Evolutionary conservation across 2,329 filamentous ascomycete species (phyloP), one percentile per base, ranked within the genome.

Genomic region (Xylariaceae sp.): DNA sequence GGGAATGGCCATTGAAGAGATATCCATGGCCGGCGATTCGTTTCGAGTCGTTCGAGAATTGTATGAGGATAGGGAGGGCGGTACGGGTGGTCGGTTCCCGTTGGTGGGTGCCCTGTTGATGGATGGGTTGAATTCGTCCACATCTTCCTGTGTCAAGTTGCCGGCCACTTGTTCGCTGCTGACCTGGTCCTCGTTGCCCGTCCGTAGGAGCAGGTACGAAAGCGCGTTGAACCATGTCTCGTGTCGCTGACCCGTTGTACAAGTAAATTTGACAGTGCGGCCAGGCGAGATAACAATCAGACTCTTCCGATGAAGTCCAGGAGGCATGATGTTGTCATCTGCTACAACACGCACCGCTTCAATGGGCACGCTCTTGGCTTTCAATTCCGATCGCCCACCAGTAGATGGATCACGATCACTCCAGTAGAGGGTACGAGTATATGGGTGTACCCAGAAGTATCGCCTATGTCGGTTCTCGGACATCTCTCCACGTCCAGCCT

Each of bases 371-470:
- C 90, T 96, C 84, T 97, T 97, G 77, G 76, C 82, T 62, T 77
- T 79, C 50, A 93, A 75, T 71, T 97, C 89, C 11, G 81, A 74
- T 57, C 88, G 85, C n/a, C 89, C 89, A 43, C 87, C 88, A 43
- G 79, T 81, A 31, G 89, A 86, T 6, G 94, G 94, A 68, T 97
- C 92, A 48, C 86, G 81, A 60, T 96, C 89, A 67, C 92, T 96
- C 94, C 94, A 99, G 78, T 97, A 97, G 62, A 99, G 72, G 5
- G 93, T 97, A 45, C 92, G 84, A 3, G 93, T 99, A 72, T 97
- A 99, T 0, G 94, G 94, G 68, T 99, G 94, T 18, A 99, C 90
- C 94, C 94, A 99, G 80, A 99, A 99, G 78, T 97, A 99, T 31
- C 94, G 86, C 56, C 90, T 84, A 71, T 99, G 94, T 47, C 94